phyloP scores from a whole-genome alignment of 768 basidiomycete species.

The Amanita phalloides region DNA sequence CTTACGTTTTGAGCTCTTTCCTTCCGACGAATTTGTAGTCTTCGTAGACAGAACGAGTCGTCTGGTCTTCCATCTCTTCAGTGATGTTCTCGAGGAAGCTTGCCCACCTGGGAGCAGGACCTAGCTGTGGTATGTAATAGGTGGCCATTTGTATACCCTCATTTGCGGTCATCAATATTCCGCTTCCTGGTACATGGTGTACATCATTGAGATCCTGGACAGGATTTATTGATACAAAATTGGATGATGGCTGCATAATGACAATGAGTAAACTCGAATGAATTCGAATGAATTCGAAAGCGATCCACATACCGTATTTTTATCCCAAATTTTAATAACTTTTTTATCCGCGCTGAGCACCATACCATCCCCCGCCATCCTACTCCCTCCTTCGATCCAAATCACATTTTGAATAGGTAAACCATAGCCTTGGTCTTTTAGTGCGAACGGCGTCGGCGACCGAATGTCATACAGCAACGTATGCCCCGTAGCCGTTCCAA shows the following conservation, averaged over 20 bases:
- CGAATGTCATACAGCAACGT: conserved; percentile 93
- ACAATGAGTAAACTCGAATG: conserved; percentile 6
- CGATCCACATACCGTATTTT: conserved; percentile 49
- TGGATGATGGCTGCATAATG: conserved; percentile 56
- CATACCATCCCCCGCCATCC: conserved; percentile 81
- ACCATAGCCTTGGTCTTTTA: conserved; percentile 97
- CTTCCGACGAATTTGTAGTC: conserved; percentile 97
- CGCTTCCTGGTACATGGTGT: conserved; percentile 83
- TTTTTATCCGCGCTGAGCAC: conserved; percentile 92
- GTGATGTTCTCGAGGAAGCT: conserved; percentile 98
- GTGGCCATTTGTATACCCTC: conserved; percentile 95
- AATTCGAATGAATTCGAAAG: background rate
- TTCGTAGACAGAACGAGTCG: conserved; percentile 70
- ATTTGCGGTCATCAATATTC: conserved; percentile 85
- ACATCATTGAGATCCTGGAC: conserved; percentile 84
- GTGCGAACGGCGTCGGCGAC: conserved; percentile 67
- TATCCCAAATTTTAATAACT: conserved; percentile 96
- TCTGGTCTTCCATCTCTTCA: conserved; percentile 94
- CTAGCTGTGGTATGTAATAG: conserved; percentile 93
- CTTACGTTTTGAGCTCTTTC: conserved; percentile 74
- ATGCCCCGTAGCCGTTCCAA: conserved; percentile 93
- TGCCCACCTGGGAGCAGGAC: conserved; percentile 94
- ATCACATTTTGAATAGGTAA: conserved; percentile 73
- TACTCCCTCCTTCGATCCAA: conserved; percentile 84
- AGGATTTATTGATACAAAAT: conserved; percentile 90